A percentile compares a stretch with the other conserved stretches of the same genome.
These are phyloP conservation scores for Erysimum cheiranthoides DNA, from an alignment of 345 rosid genomes.

Conservation along the genomic window DNA sequence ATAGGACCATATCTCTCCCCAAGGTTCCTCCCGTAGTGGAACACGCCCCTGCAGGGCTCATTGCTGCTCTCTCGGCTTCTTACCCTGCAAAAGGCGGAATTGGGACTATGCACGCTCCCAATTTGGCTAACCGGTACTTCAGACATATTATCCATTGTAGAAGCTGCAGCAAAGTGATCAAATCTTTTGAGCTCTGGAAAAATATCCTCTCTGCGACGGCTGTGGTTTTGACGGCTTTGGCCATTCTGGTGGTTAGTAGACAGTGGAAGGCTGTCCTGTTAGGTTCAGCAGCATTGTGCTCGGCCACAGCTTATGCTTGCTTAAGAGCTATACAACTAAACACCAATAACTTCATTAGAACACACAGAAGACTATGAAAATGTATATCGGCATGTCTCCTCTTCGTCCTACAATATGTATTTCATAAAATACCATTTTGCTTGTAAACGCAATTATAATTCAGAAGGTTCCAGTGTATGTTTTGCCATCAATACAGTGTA, in stretches of 20 bases:
- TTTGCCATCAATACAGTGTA: constrained; percentile 15
- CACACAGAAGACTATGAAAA: constrained; percentile 74
- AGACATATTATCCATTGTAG: constrained; percentile 90
- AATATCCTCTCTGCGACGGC: constrained; percentile 57
- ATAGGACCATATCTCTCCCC: constrained; percentile 72
- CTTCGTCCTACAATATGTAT: constrained; percentile 19
- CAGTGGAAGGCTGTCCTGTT: constrained; percentile 76
- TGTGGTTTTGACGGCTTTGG: constrained; percentile 55
- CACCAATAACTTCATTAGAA: constrained; percentile 87
- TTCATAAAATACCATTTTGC: constrained; percentile 23
- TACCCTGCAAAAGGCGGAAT: constrained; percentile 84
- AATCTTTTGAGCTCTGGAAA: constrained; percentile 69
- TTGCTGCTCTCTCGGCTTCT: constrained; percentile 76
- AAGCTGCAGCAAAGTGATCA: constrained; percentile 67
- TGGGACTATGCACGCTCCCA: constrained; percentile 78
- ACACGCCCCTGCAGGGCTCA: constrained; percentile 88
- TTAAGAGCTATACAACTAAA: constrained; percentile 66
- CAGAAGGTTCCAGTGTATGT: constrained; percentile 13
- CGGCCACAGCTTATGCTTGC: constrained; percentile 69
- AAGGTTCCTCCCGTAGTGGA: constrained; percentile 78
- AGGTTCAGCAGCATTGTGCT: constrained; percentile 60
- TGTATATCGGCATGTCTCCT: constrained; percentile 16
- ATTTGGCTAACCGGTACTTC: constrained; percentile 78
- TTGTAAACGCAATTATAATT: constrained; percentile 33
- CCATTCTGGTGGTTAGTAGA: constrained; percentile 68